phyloP scores from a whole-genome alignment of 345 rosid genomes.

The rapeseed (Brassica napus) region DNA sequence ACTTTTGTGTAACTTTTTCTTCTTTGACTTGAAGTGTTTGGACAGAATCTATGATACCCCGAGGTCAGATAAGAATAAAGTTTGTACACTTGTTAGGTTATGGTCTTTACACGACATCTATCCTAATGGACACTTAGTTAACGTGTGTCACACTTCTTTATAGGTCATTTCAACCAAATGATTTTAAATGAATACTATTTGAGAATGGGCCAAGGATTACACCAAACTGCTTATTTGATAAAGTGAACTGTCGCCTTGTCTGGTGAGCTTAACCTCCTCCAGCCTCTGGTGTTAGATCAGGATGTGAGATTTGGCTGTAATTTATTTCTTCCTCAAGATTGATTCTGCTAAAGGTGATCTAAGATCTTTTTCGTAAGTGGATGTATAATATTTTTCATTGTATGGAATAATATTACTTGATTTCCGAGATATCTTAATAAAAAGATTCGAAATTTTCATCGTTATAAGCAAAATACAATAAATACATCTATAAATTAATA shows the following conservation, averaged over 20 bases:
- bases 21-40: constrained; percentile 15
- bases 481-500: too few species aligned
- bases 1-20: constrained; percentile 13
- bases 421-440: background rate
- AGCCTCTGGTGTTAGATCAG: background rate
- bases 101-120: background rate
- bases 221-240: background rate
- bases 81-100: background rate
- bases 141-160: background rate
- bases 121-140: background rate
- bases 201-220: background rate
- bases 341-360: background rate
- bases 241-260: background rate
- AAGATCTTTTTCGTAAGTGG: background rate
- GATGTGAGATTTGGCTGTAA: background rate
- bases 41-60: constrained; percentile 10
- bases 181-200: background rate
- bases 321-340: background rate
- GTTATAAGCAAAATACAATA: background rate
- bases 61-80: background rate
- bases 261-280: background rate
- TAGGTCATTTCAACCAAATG: background rate
- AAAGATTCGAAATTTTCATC: background rate
- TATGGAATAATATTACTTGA: background rate
- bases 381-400: background rate